phyloP scores from a whole-genome alignment of 257 asterid species.

The Prunella vulgaris region DNA sequence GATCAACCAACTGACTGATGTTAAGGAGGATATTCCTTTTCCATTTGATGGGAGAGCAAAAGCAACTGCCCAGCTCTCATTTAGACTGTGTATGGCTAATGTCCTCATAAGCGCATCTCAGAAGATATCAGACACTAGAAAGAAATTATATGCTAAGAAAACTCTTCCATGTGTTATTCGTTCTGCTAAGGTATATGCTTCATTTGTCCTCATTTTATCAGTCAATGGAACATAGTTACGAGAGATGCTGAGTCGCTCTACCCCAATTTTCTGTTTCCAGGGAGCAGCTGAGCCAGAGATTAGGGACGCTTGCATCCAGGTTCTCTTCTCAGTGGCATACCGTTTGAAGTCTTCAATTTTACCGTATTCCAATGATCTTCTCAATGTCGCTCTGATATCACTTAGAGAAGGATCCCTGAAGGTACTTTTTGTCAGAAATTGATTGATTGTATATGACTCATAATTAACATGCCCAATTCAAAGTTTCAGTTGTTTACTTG shows the following conservation, averaged over 20 bases:
- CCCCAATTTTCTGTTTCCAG: slow-evolving; percentile 32
- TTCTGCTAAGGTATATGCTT: slow-evolving; percentile 36
- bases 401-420: slow-evolving; percentile 57
- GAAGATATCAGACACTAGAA: slow-evolving; percentile 55
- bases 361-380: slow-evolving; percentile 54
- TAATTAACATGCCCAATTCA: too few species aligned
- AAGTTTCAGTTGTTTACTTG: too few species aligned
- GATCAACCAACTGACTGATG: slow-evolving; percentile 41
- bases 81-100: slow-evolving; percentile 84
- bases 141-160: slow-evolving; percentile 51
- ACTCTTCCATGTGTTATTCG: slow-evolving; percentile 46
- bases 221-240: background rate
- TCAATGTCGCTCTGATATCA: slow-evolving; percentile 46
- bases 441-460: too few species aligned
- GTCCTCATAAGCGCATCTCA: slow-evolving; percentile 86
- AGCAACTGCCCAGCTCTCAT: slow-evolving; percentile 34
- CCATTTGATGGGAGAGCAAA: slow-evolving; percentile 26
- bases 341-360: slow-evolving; percentile 60
- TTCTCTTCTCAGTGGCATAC: slow-evolving; percentile 65
- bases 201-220: background rate
- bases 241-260: background rate
- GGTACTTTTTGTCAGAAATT: slow-evolving; percentile 36
- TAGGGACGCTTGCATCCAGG: slow-evolving; percentile 77
- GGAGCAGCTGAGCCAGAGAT: slow-evolving; percentile 44
- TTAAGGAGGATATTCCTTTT: slow-evolving; percentile 21